Percentiles rank a stretch among this genome's conserved stretches.
phyloP scores from a whole-genome alignment of 164 flowering plant genomes.

The Euptelea pleiosperma region DNA sequence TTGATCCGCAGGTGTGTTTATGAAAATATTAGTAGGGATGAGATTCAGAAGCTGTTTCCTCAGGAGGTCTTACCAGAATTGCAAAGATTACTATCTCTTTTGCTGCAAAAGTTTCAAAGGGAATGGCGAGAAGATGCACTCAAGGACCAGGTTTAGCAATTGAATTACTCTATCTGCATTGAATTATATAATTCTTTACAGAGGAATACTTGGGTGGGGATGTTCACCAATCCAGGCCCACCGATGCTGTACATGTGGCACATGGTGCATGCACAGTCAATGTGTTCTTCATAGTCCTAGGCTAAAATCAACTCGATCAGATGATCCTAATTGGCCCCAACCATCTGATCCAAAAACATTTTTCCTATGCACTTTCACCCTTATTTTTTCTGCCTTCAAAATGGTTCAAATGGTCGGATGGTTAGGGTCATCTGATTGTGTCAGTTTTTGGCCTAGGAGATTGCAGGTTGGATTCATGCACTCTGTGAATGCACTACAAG shows the following conservation, averaged over 20 bases:
- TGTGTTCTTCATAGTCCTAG: not conserved
- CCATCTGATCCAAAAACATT: not conserved
- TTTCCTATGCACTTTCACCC: not conserved
- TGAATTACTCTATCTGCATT: not conserved
- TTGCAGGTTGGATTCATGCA: no score
- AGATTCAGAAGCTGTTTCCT: slow-evolving; percentile 67
- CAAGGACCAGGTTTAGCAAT: slow-evolving; percentile 51
- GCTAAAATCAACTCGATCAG: not conserved
- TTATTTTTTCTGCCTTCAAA: not conserved
- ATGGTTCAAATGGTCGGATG: no score
- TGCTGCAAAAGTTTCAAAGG: slow-evolving; percentile 73
- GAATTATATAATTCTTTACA: not conserved
- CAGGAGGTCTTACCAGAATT: slow-evolving; percentile 64
- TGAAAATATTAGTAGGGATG: slow-evolving; percentile 58
- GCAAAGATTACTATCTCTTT: slow-evolving; percentile 61
- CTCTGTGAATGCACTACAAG: no score
- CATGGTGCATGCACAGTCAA: not conserved
- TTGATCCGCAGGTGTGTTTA: slow-evolving; percentile 66
- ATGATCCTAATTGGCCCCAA: not conserved
- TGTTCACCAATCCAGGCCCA: no score
- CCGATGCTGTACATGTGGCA: no score
- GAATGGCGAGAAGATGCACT: slow-evolving; percentile 65
- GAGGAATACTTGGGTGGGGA: not conserved
- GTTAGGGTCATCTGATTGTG: no score
- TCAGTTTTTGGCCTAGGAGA: no score